Percentiles rank a stretch among this genome's conserved stretches.
Conservation (phyloP, 2,329 filamentous ascomycete genomes). For the Arachnopeziza araneosa region DNA sequence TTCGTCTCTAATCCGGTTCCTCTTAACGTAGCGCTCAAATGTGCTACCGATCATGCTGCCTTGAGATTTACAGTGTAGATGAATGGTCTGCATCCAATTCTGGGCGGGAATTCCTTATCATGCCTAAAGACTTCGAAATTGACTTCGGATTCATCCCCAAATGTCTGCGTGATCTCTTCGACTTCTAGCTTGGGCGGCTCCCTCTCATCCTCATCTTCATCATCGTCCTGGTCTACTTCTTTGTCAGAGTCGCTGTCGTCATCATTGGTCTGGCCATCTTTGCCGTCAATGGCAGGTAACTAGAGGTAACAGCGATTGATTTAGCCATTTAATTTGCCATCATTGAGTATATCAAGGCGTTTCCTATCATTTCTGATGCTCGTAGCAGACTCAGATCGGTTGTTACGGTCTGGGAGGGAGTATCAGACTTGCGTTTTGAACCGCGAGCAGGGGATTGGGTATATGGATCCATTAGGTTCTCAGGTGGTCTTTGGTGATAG, state of each 20-base stretch:
- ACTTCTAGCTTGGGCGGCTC: conserved; percentile 6
- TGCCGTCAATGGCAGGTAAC: no score
- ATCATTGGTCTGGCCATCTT: no score
- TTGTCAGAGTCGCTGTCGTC: conserved; percentile 1
- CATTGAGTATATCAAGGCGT: no score
- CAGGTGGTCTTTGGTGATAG: no score
- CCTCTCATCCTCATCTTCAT: neutral
- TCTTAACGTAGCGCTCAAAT: conserved; percentile 23
- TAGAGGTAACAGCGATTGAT: no score
- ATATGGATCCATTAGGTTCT: no score
- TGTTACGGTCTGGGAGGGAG: no score
- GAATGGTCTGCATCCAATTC: conserved; percentile 15
- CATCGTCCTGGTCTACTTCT: neutral
- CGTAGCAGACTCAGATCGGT: no score
- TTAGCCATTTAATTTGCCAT: no score
- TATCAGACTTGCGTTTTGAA: no score
- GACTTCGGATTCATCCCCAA: neutral
- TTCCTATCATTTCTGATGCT: no score
- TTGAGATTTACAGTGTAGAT: conserved; percentile 7
- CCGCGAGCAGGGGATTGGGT: no score
- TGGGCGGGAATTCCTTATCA: conserved; percentile 3
- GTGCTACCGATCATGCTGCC: conserved; percentile 18
- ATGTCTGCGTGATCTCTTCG: conserved; percentile 1
- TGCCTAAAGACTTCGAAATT: conserved; percentile 2
- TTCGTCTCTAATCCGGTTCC: conserved; percentile 20